A percentile compares a stretch with the other conserved stretches of the same genome.
phyloP scores from a whole-genome alignment of 176 grass and related monocot genomes.

The Cocos nucifera region DNA sequence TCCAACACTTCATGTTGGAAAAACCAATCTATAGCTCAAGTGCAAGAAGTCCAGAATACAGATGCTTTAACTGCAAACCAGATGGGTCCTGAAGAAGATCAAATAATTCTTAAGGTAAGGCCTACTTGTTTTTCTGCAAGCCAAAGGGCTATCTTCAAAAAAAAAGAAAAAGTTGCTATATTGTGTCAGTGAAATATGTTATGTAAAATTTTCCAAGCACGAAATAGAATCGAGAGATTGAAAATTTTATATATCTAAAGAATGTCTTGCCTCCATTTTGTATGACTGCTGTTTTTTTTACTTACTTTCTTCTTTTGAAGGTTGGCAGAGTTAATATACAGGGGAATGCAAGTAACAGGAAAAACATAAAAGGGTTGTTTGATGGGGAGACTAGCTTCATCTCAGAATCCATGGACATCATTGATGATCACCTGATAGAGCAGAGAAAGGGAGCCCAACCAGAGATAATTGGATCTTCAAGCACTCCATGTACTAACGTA shows the following conservation, averaged over 20 bases:
- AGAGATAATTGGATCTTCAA: conserved; percentile 66
- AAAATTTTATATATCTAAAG: no score
- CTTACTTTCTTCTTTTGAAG: conserved; percentile 34
- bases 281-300: background rate
- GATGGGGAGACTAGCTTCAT: conserved; percentile 69
- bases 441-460: conserved; percentile 23
- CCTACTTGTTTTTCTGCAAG: no score
- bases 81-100: conserved; percentile 12
- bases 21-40: conserved; percentile 25
- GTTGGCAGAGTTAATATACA: conserved; percentile 17
- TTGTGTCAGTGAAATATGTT: no score
- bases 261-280: no score
- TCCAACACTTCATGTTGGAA: conserved; percentile 12
- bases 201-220: no score
- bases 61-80: conserved; percentile 18
- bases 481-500: conserved; percentile 29
- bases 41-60: conserved; percentile 20
- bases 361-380: conserved; percentile 42
- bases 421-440: conserved; percentile 20
- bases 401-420: conserved; percentile 66
- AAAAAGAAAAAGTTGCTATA: no score
- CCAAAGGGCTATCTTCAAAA: no score
- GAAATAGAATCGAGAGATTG: no score
- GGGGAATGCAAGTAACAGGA: conserved; percentile 31
- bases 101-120: conserved; percentile 35